A percentile compares a stretch with the other conserved stretches of the same genome.
These are phyloP conservation scores for Sclerotiophoma versabilis DNA, from an alignment of 2,329 filamentous ascomycete species.

Conservation along the genomic window DNA sequence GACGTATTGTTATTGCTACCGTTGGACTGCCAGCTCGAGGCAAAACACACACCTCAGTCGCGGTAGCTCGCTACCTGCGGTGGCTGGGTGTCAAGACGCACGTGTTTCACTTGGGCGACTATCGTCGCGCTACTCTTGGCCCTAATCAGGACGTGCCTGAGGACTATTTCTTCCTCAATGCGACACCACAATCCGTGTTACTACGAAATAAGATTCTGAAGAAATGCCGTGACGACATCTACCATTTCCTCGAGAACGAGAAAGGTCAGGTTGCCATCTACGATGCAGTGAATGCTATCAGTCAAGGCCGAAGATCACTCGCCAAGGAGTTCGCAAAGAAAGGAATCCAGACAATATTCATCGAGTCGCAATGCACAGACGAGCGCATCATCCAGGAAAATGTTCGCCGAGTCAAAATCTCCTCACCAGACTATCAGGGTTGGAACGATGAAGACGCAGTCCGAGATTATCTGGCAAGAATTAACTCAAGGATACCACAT, in stretches of 20 bases:
- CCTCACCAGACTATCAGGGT: constrained; percentile 92
- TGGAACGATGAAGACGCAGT: constrained; percentile 95
- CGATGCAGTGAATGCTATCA: constrained; percentile 93
- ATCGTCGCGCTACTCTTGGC: constrained; percentile 88
- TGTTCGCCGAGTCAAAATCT: constrained; percentile 96
- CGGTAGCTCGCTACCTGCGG: constrained; percentile 89
- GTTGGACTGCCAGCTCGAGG: constrained; percentile 93
- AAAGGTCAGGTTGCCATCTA: constrained; percentile 99
- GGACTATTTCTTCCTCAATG: constrained; percentile 97
- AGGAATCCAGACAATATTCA: constrained; percentile 93
- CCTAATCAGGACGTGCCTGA: constrained; percentile 85
- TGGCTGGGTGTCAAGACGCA: constrained; percentile 98
- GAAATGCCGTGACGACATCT: constrained; percentile 96
- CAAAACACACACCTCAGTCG: constrained; percentile 98
- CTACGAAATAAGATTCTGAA: constrained; percentile 96
- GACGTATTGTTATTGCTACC: constrained; percentile 95
- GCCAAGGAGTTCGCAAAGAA: constrained; percentile 98
- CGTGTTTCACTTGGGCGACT: constrained; percentile 97
- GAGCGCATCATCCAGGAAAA: constrained; percentile 95
- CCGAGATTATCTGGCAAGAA: constrained; percentile 86
- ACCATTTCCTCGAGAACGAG: constrained; percentile 93
- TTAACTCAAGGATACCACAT: constrained; percentile 89
- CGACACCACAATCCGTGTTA: constrained; percentile 89
- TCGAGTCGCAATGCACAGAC: constrained; percentile 94
- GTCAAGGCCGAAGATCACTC: constrained; percentile 79